Base-by-base conservation (phyloP, 2,329 filamentous ascomycete genomes). In the Penicillium janthinellum region DNA sequence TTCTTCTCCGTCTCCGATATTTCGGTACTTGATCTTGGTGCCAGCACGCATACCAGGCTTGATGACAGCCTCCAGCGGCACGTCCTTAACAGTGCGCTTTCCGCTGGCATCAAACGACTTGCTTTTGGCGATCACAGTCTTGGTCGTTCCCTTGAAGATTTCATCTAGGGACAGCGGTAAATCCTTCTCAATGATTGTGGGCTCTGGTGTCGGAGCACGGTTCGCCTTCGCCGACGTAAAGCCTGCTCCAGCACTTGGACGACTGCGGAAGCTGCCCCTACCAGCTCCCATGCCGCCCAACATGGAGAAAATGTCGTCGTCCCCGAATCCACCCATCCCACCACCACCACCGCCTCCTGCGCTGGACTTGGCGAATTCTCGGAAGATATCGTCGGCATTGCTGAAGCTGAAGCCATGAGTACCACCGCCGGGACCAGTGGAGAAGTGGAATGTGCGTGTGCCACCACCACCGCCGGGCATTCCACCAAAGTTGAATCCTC, bases 91-190 rank as follows among this genome's bases (percentile, higher is more conserved):
- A 45, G 86, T 91, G 68, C 92, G 88, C 81, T 96, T 96, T 59
- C 92, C 92, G 20, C 88, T 79, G 41, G 81, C 83, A 75, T 99
- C 95, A 75, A 91, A 98, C 17, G 90, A 92, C 86, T 98, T 98
- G 71, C 94, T 87, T 82, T 96, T 97, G 65, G 98, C 96, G 81
- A 95, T 96, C 84, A 99, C 92, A 84, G 96, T 97, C 86, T 99
- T 99, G 51, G 90, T 92, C 38, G 88, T 87, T 42, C 95, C 95
- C 28, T 84, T 88, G 80, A 87, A 98, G 62, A 98, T 79, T 71
- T 99, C 95, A 76, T 99, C 95, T 37, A 99, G 80, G 2, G 90
- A 87, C 22, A 99, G 81, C 2, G 88, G 86, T 63, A 99, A 77
- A 48, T 90, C 87, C 71, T 91, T 89, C 78, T 98, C 94, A 11